phyloP scores from a whole-genome alignment of 345 rosid species.

The Pugionium cornutum region DNA sequence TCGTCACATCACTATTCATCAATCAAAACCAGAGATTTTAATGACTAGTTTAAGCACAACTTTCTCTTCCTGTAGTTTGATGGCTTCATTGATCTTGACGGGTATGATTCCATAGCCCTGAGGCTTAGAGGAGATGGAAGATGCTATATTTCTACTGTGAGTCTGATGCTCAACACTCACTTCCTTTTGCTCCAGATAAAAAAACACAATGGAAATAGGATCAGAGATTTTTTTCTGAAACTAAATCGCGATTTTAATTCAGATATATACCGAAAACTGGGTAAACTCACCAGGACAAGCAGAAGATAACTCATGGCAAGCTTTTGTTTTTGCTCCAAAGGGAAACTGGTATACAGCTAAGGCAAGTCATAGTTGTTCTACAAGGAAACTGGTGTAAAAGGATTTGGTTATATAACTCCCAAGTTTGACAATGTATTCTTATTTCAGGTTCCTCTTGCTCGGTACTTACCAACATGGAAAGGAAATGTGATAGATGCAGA shows the following conservation, averaged over 20 bases:
- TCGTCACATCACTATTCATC: no score
- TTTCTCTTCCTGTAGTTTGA: conserved; percentile 58
- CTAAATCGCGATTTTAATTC: conserved; percentile 30
- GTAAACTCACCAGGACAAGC: conserved; percentile 84
- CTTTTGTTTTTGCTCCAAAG: conserved; percentile 77
- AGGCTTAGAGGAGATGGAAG: conserved; percentile 93
- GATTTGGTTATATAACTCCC: no score
- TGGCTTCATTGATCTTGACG: conserved; percentile 84
- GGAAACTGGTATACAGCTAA: conserved; percentile 79
- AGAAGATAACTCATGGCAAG: conserved; percentile 99
- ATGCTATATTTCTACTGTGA: conserved; percentile 85
- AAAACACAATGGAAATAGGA: neutral
- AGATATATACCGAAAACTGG: conserved; percentile 97
- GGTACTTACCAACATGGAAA: no score
- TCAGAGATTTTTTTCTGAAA: no score
- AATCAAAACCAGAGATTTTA: no score
- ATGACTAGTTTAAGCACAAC: neutral
- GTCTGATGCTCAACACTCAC: conserved; percentile 33
- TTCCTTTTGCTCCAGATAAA: neutral
- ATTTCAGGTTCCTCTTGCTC: no score
- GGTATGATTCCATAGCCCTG: conserved; percentile 80
- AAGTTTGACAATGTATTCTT: no score
- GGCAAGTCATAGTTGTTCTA: conserved; percentile 42
- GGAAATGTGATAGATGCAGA: no score
- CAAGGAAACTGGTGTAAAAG: no score